Base-by-base conservation (phyloP, 176 grass and related monocot species). In the Pharus latifolius region DNA sequence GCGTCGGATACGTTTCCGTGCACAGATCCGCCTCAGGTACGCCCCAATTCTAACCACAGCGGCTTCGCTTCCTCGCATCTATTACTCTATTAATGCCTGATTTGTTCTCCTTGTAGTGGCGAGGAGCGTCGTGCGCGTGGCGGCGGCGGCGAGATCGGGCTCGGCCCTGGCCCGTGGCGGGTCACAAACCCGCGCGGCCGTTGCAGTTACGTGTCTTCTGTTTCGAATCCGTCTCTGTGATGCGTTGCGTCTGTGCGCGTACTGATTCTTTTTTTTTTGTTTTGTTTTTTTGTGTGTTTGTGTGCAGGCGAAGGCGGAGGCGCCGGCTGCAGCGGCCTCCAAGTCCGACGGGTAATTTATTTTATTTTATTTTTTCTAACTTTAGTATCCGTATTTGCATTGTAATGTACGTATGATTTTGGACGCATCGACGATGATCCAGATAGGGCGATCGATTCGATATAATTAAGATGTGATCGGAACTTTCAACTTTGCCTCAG, bases 271-370 rank as follows among this genome's bases (percentile, higher is more conserved):
- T 22, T 1, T 9, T 47, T 35, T 63, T 35, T 53, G 1, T 7
- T 45, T 1, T 16, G 46, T 14, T 3, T 40, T 14, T 38, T n/a
- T 65, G 30, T 74, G 75, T 25, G 17, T 65, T 56, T 25, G 17
- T 65, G 45, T 48, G 66, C 81, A 83, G 81, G 81, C 32, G 14
- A 76, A 80, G 77, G 52, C 79, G 24, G 65, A 28, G 27, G 74
- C 71, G 74, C 55, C 31, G 10, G 32, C 72, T 0, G 15, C 45
- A 0, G 32, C 40, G 15, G 33, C 52, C 41, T 76, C 76, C 69
- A 68, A 40, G 43, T 44, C 70, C 1, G 71, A 56, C 56, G 71
- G 83, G 83, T 86, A 70, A 58, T 12, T 3, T 17, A 17, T 41
- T 23, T 48, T 10, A 20, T 20, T 24, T 33, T 10, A 45, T 52